Evolutionary conservation across 2,329 filamentous ascomycete species (phyloP).

Genomic region (Aureobasidium sp.): DNA sequence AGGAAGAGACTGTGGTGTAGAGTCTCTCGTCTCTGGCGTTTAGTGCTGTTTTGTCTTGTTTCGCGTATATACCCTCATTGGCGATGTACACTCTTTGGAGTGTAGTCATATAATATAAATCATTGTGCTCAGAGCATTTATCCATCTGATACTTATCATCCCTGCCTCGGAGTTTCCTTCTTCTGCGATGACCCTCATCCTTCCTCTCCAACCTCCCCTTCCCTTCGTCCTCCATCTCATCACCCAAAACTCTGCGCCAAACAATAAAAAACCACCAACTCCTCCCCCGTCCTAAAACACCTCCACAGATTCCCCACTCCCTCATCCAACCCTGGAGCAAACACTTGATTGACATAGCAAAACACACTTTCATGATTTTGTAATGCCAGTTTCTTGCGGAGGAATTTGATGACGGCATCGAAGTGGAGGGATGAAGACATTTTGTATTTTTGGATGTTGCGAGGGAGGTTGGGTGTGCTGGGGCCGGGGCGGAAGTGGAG

Average conservation of each 20-base stretch:
- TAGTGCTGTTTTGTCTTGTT: background rate
- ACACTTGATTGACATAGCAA: slow-evolving; percentile 87
- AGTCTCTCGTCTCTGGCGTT: background rate
- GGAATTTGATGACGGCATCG: slow-evolving; percentile 74
- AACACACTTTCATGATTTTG: slow-evolving; percentile 65
- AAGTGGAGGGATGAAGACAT: slow-evolving; percentile 74
- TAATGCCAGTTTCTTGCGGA: slow-evolving; percentile 53
- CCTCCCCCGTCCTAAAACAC: slow-evolving; percentile 89
- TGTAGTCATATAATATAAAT: background rate
- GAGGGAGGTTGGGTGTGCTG: slow-evolving; percentile 59
- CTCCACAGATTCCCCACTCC: slow-evolving; percentile 83
- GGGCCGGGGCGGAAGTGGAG: slow-evolving; percentile 85
- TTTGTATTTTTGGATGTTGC: slow-evolving; percentile 60
- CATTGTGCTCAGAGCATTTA: background rate
- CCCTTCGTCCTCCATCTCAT: no score
- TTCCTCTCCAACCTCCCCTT: no score
- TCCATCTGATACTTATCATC: background rate
- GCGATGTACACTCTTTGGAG: background rate
- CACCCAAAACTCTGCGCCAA: slow-evolving; percentile 87
- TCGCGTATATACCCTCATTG: slow-evolving; percentile 5
- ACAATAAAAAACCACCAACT: slow-evolving; percentile 83
- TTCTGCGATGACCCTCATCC: no score
- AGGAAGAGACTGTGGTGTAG: slow-evolving; percentile 17
- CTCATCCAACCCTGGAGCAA: slow-evolving; percentile 88
- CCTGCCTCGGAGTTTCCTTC: no score